Evolutionary conservation across 129 eudicot species (phyloP).

Genomic region (Ambrosia trifida): DNA sequence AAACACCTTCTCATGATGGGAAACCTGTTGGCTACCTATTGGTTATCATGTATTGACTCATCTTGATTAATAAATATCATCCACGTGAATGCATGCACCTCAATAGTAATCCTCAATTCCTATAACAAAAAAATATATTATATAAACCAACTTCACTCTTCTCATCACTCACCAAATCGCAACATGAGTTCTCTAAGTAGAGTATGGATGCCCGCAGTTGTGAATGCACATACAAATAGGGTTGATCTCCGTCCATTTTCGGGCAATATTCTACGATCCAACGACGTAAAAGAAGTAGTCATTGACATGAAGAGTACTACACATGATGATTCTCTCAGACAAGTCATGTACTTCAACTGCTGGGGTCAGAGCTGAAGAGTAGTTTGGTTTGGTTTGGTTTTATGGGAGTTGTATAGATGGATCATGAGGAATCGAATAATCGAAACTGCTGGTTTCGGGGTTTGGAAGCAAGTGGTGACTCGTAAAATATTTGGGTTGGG

Average conservation of each 20-base stretch:
- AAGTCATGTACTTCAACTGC: slow-evolving; percentile 55
- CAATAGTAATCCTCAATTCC: too few species aligned
- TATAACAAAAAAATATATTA: too few species aligned
- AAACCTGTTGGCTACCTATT: slow-evolving; percentile 16
- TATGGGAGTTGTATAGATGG: too few species aligned
- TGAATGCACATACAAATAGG: slow-evolving; percentile 31
- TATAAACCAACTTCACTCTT: too few species aligned
- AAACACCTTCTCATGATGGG: neutral
- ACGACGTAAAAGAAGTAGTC: neutral
- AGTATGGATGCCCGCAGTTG: too few species aligned
- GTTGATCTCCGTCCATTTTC: slow-evolving; percentile 13
- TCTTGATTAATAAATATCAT: too few species aligned
- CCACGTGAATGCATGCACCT: neutral
- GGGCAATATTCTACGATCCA: neutral
- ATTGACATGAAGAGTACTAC: too few species aligned
- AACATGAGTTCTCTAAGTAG: slow-evolving; percentile 5
- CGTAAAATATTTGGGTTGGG: neutral
- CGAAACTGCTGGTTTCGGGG: too few species aligned
- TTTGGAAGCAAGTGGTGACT: too few species aligned
- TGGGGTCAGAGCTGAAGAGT: slow-evolving; percentile 39
- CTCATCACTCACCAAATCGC: neutral
- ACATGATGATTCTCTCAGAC: slow-evolving; percentile 49
- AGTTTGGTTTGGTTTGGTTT: neutral
- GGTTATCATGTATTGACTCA: slow-evolving; percentile 2
- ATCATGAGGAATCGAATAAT: too few species aligned